phyloP scores from a whole-genome alignment of 495 filamentous ascomycete genomes.

The Darksidea phi region DNA sequence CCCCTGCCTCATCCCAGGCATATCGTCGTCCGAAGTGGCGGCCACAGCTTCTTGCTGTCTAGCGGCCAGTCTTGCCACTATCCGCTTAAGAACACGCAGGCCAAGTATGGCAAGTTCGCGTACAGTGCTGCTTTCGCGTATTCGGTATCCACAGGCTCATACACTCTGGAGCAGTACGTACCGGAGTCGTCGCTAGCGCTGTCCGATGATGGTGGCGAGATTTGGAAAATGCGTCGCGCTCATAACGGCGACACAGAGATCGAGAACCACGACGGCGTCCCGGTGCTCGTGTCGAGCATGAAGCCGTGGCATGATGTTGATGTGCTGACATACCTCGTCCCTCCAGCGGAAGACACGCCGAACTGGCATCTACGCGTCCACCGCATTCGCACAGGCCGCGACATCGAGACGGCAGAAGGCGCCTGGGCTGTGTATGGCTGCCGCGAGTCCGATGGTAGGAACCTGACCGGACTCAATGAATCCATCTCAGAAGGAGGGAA shows the following conservation, averaged over 20 bases:
- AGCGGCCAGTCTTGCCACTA: constrained; percentile 78
- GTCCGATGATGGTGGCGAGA: constrained; percentile 74
- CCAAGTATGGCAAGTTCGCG: constrained; percentile 78
- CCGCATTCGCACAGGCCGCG: constrained; percentile 23
- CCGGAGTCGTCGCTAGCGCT: constrained; percentile 72
- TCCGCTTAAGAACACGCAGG: constrained; percentile 73
- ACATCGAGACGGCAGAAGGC: constrained; percentile 31
- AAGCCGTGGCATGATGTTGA: constrained; percentile 36
- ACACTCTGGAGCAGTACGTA: constrained; percentile 71
- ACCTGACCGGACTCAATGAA: constrained; percentile 35
- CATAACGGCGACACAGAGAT: constrained; percentile 56
- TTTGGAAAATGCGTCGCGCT: constrained; percentile 68
- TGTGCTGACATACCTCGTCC: constrained; percentile 35
- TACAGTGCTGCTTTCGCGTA: constrained; percentile 74
- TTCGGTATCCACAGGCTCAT: constrained; percentile 71
- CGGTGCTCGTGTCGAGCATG: constrained; percentile 66
- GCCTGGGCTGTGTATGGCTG: constrained; percentile 68
- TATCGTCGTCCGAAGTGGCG: constrained; percentile 59
- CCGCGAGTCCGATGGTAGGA: constrained; percentile 57
- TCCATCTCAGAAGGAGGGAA: constrained; percentile 61
- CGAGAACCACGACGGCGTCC: constrained; percentile 48
- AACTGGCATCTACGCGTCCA: constrained; percentile 35
- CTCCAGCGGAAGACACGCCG: constrained; percentile 30
- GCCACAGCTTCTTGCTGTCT: constrained; percentile 69
- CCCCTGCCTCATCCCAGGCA: constrained; percentile 66